Evolutionary conservation across 495 filamentous ascomycete species (phyloP), one percentile per base, ranked within the genome.

Genomic region (Penicillium diatomitis): DNA sequence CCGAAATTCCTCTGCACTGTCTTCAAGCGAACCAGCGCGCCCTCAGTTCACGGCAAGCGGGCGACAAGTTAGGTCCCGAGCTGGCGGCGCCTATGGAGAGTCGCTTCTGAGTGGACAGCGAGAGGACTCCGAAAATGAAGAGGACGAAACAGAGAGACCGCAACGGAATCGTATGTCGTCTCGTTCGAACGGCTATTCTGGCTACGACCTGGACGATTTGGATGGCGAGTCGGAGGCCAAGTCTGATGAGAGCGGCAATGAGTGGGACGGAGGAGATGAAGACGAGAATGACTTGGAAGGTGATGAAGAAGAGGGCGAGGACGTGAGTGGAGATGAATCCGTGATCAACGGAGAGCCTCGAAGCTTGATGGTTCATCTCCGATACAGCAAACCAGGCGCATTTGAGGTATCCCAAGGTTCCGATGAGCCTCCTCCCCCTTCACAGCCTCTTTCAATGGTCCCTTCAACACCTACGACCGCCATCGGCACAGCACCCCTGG

Each of bases 41-140:
- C 87, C 90, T 34, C 82, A 83, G n/a, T 85, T 86, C 44, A 97
- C 94, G 2, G 86, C 90, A 30, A 94, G 88, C 62, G 92, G 92
- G 32, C 81, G 92, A 33, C 91, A 96, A 58, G 81, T 96, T 32
- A 78, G 86, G 47, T 77, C 81, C 10, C 81, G 86, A 8, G 68
- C 69, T n/a, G 86, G 82, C 11, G 87, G 92, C 8, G 65, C 82
- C 37, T 96, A 95, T 62, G 89, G 88, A 3, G 88, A 91, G 58
- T 74, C 74, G 42, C 56, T 83, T 54, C 68, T 84, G 8, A 78
- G 68, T 56, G 79, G 74, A n/a, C 74, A 78, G 44, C 68, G 71
- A 2, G 55, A 54, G 7, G 60, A 55, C 20, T 53, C 48, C 29
- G 67, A 66, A 11, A 52, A 65, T 20, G 54, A 59, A 6, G 68